Conservation (phyloP, 2,329 filamentous ascomycete species). For the Alternaria ventricosa region DNA sequence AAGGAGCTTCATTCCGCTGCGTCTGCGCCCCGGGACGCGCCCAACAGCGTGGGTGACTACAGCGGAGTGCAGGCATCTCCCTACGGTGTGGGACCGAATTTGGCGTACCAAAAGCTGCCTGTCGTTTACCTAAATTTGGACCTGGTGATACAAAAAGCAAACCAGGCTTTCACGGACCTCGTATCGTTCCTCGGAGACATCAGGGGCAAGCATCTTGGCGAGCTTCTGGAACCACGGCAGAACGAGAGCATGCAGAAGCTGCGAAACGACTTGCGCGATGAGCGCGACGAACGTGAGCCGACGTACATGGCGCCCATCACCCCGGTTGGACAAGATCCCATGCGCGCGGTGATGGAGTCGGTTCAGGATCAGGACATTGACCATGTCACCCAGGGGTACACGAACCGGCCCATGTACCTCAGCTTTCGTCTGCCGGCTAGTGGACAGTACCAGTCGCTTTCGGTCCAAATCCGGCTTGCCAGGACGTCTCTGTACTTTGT, state of each 20-base stretch:
- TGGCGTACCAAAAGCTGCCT: conserved; percentile 39
- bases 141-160: conserved; percentile 55
- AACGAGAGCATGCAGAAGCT: conserved; percentile 53
- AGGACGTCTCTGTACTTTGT: conserved; percentile 56
- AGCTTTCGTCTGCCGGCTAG: conserved; percentile 46
- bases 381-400: conserved; percentile 52
- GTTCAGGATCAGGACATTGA: conserved; percentile 54
- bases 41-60: conserved; percentile 25
- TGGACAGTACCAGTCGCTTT: conserved; percentile 43
- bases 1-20: conserved; percentile 21
- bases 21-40: conserved; percentile 21
- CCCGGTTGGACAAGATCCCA: conserved; percentile 51
- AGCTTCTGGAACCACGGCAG: conserved; percentile 53
- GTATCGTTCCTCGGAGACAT: conserved; percentile 49
- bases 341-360: conserved; percentile 49
- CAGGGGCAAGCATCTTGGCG: conserved; percentile 49
- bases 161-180: conserved; percentile 53
- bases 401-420: conserved; percentile 50
- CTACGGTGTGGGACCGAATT: conserved; percentile 32
- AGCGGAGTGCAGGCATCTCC: conserved; percentile 20
- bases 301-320: conserved; percentile 59
- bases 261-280: conserved; percentile 54
- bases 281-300: conserved; percentile 56
- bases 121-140: conserved; percentile 57
- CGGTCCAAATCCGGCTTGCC: conserved; percentile 47